These are phyloP conservation scores for Neofusicoccum sp. DNA, from an alignment of 2,329 filamentous ascomycete species.

Conservation along the genomic window DNA sequence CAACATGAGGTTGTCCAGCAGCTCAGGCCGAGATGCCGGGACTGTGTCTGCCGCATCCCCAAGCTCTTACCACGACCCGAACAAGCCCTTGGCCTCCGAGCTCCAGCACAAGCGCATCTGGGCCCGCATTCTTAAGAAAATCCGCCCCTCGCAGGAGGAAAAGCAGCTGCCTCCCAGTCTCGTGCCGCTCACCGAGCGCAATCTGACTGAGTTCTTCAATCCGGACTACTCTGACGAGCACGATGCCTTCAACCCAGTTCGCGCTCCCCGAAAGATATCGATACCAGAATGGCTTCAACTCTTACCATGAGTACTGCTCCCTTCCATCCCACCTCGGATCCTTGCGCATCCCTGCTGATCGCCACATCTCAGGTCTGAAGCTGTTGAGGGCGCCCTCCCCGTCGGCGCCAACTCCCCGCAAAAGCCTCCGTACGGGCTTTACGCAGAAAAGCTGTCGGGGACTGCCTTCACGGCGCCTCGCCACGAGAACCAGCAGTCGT, in stretches of 20 bases:
- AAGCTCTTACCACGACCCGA: constrained; percentile 29
- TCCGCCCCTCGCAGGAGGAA: constrained; percentile 25
- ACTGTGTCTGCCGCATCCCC: constrained; percentile 1
- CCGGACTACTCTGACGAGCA: constrained; percentile 35
- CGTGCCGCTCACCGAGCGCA: constrained; percentile 32
- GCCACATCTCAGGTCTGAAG: constrained; percentile 64
- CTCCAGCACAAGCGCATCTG: constrained; percentile 23
- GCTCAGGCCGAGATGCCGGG: constrained; percentile 20
- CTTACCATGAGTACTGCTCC: constrained; percentile 69
- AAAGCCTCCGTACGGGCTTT: constrained; percentile 75
- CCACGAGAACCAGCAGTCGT: constrained; percentile 60
- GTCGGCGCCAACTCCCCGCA: constrained; percentile 80
- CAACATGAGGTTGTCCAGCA: constrained; percentile 10
- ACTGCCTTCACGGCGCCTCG: constrained; percentile 62
- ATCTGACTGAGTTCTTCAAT: constrained; percentile 34
- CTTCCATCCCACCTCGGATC: constrained; percentile 10
- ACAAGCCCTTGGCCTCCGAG: constrained; percentile 31
- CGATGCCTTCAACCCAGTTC: constrained; percentile 68
- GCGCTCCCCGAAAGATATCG: constrained; percentile 67
- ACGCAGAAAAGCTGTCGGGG: constrained; percentile 71
- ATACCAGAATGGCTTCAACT: constrained; percentile 78
- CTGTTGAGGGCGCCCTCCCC: constrained; percentile 72
- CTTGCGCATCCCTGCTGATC: constrained; percentile 2
- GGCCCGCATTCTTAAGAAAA: constrained; percentile 27
- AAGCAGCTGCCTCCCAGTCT: constrained; percentile 29